Evolutionary conservation across 2,329 filamentous ascomycete genomes (phyloP), one percentile per base, ranked within the genome.

Genomic region (Alternaria angustiovoidea): DNA sequence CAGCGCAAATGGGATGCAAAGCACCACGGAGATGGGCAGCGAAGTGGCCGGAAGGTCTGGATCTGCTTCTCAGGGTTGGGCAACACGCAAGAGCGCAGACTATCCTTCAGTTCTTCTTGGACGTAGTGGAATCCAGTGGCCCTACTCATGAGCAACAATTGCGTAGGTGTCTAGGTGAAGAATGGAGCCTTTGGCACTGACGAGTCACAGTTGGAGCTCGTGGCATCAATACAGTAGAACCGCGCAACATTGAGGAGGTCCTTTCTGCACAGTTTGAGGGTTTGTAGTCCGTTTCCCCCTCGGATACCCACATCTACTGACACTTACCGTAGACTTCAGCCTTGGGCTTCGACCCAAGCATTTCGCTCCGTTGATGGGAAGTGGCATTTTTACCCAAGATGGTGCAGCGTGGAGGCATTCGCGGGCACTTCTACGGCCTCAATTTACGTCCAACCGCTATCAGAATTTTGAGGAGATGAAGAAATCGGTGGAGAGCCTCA

Each of bases 401-500:
- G 70, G 70, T 30, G 18, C 16, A 20, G 56, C 26, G 9, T 77
- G 75, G 73, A 65, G 69, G 39, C 70, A 73, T 43, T 75, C 72
- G 2, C 61, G 75, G 9, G 70, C 66, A 12, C 63, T 79, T 8
- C 60, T 80, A 16, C 72, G 76, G 18, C 71, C 70, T 7, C 75
- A 76, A 28, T 80, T 80, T 56, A 52, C 64, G 64, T 14, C 72
- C 74, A 55, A 72, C 72, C 60, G 63, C 63, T 79, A 2, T 64
- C 75, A 71, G 46, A 58, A 71, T 7, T 65, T 57, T 73, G 16
- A 73, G 28, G 76, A 78, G 44, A 64, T 82, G 34, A 67, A 68
- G 66, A 51, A 49, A 41, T 54, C 44, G 9, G 41, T 81, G 20
- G 61, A 62, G 3, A 52, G 46, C 32, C 30, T 75, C 7, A 18